A percentile compares a stretch with the other conserved stretches of the same genome.
phyloP scores from a whole-genome alignment of 768 basidiomycete species.

The Pleurotus citrinopileatus region DNA sequence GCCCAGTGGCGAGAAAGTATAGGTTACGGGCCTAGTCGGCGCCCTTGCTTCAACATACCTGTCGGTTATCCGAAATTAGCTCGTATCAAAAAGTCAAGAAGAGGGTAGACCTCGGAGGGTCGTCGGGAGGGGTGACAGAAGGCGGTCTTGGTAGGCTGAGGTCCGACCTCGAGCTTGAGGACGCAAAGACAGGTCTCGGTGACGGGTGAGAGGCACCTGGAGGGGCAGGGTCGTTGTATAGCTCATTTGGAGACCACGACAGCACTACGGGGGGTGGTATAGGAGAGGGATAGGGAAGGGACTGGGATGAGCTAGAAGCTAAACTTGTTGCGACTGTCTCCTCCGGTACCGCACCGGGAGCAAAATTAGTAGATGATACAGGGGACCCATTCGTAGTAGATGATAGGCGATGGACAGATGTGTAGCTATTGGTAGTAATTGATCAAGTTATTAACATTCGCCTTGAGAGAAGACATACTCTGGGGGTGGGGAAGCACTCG shows the following conservation, averaged over 20 bases:
- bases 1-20: constrained; percentile 12
- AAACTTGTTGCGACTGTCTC: not conserved
- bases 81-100: not conserved
- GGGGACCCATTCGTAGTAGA: not conserved
- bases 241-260: not conserved
- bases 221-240: constrained; percentile 1
- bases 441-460: not conserved
- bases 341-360: not conserved
- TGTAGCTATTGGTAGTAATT: not conserved
- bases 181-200: not conserved
- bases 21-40: constrained; percentile 5
- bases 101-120: not conserved
- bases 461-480: not conserved
- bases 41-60: constrained; percentile 8
- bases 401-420: not conserved
- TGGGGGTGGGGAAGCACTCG: not conserved
- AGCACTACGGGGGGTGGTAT: not conserved
- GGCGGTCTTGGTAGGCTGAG: not conserved
- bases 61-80: not conserved
- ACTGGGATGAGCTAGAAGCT: not conserved
- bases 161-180: not conserved
- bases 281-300: not conserved
- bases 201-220: constrained; percentile 4
- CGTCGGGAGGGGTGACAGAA: not conserved
- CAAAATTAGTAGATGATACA: not conserved